These are phyloP conservation scores for Zea luxurians DNA, from an alignment of 176 grass and related monocot species.

Conservation along the genomic window DNA sequence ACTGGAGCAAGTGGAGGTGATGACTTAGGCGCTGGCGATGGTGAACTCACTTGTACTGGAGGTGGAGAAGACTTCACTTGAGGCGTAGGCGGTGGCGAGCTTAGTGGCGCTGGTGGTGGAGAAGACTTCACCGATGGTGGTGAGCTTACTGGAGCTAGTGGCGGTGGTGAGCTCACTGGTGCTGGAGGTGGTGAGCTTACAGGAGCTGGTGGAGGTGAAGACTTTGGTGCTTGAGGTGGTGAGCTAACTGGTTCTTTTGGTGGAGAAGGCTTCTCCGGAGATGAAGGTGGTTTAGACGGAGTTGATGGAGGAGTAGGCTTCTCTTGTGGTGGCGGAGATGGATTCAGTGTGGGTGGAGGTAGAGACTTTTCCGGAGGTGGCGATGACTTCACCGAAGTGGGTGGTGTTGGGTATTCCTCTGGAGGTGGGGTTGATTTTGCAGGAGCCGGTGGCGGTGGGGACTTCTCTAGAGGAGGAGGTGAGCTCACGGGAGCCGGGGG, in stretches of 20 bases:
- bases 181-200: neutral
- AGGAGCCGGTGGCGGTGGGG: neutral
- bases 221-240: neutral
- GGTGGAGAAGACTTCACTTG: neutral
- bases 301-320: conserved; percentile 1
- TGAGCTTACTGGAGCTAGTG: neutral
- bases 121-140: neutral
- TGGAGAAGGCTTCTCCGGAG: neutral
- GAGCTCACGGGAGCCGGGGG: neutral
- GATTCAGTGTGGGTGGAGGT: neutral
- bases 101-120: neutral
- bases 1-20: neutral
- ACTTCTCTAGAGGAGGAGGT: neutral
- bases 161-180: neutral
- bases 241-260: neutral
- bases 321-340: neutral
- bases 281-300: neutral
- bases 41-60: neutral
- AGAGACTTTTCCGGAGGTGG: neutral
- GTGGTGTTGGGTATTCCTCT: neutral
- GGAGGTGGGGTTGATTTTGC: conserved; percentile 3
- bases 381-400: neutral
- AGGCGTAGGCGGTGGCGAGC: neutral
- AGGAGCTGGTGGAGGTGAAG: neutral
- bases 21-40: neutral